phyloP scores from a whole-genome alignment of 768 basidiomycete genomes.

The Amanita jacksonii region DNA sequence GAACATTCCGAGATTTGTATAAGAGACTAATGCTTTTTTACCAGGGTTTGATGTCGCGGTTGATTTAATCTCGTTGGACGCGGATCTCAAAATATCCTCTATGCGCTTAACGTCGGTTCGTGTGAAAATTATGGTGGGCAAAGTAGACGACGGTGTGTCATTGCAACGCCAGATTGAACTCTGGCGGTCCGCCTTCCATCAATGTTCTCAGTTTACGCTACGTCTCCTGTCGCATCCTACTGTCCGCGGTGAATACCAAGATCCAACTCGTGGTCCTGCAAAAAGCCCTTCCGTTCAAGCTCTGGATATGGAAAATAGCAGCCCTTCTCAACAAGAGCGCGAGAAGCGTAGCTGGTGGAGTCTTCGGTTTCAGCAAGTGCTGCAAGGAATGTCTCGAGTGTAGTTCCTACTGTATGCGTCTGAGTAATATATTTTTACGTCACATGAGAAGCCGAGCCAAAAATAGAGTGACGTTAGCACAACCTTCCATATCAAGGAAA shows the following conservation, averaged over 20 bases:
- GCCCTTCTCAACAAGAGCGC: conserved; percentile 34
- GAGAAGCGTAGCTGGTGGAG: conserved; percentile 75
- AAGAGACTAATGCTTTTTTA: no score
- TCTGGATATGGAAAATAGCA: conserved; percentile 14
- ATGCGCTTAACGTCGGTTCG: conserved; percentile 6
- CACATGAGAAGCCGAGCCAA: background rate
- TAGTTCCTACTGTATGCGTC: conserved; percentile 2
- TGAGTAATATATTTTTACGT: background rate
- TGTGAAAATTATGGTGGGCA: background rate
- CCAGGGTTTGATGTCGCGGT: no score
- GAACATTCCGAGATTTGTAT: no score
- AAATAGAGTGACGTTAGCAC: no score
- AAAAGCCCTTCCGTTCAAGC: conserved; percentile 66
- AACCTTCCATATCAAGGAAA: no score
- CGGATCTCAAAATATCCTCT: background rate
- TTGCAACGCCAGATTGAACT: conserved; percentile 10
- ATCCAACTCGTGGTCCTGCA: no score
- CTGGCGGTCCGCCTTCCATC: conserved; percentile 47
- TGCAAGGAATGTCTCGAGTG: conserved; percentile 22
- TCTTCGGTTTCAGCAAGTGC: conserved; percentile 51
- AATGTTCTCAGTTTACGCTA: conserved; percentile 41
- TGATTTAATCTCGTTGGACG: conserved; percentile 7
- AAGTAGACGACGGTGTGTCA: background rate
- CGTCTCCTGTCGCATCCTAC: conserved; percentile 18
- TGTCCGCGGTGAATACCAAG: conserved; percentile 13